Evolutionary conservation across 345 rosid species (phyloP).

Genomic region (Aethionema arabicum): DNA sequence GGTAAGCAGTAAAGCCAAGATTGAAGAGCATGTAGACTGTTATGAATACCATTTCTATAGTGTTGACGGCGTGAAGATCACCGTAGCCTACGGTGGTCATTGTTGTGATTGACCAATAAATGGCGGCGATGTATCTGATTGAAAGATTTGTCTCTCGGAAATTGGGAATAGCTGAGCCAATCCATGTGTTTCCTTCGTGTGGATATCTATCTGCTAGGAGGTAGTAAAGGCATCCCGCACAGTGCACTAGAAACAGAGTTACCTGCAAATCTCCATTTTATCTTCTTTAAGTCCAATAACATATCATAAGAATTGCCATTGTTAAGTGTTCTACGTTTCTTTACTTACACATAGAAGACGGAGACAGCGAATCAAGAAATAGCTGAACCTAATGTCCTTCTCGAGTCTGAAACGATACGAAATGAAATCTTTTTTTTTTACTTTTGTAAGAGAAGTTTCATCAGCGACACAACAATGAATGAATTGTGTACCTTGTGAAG

Average conservation of each 20-base stretch:
- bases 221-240: slow-evolving; percentile 84
- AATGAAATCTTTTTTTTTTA: neutral
- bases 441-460: neutral
- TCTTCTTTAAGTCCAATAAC: slow-evolving; percentile 14
- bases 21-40: slow-evolving; percentile 88
- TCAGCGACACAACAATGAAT: neutral
- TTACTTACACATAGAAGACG: slow-evolving; percentile 66
- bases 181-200: slow-evolving; percentile 74
- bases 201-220: slow-evolving; percentile 80
- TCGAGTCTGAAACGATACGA: slow-evolving; percentile 54
- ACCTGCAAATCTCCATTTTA: slow-evolving; percentile 48
- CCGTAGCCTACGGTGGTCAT: slow-evolving; percentile 98
- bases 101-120: slow-evolving; percentile 96
- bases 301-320: neutral
- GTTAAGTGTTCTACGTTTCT: neutral
- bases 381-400: slow-evolving; percentile 86
- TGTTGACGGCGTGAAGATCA: slow-evolving; percentile 86
- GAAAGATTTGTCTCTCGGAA: slow-evolving; percentile 67
- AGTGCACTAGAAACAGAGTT: slow-evolving; percentile 73
- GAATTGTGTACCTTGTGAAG: slow-evolving; percentile 61
- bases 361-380: slow-evolving; percentile 74
- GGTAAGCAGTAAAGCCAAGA: slow-evolving; percentile 84
- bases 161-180: slow-evolving; percentile 62
- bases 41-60: slow-evolving; percentile 74
- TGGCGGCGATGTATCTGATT: slow-evolving; percentile 68